These are phyloP conservation scores for Cryptosporidium sp. DNA, from an alignment of 169 alveolate species.

Conservation along the genomic window DNA sequence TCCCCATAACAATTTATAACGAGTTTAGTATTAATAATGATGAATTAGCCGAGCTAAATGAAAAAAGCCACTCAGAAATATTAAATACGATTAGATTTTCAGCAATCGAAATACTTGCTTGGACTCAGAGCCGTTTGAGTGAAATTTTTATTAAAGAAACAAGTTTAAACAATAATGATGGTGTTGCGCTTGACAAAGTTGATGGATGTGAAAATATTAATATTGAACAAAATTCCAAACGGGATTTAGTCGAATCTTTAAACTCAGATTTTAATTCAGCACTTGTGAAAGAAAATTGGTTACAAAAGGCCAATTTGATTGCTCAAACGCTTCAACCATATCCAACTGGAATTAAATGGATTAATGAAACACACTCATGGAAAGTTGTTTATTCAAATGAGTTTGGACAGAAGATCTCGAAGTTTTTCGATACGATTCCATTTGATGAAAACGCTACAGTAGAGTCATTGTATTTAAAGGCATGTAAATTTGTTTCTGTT, in stretches of 20 bases:
- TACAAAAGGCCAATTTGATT: constrained; percentile 40
- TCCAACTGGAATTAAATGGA: constrained; percentile 72
- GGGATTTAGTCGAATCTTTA: background rate
- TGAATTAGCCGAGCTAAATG: background rate
- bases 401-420: constrained; percentile 14
- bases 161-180: background rate
- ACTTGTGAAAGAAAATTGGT: constrained; percentile 57
- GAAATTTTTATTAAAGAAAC: constrained; percentile 12
- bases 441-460: constrained; percentile 54
- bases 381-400: constrained; percentile 47
- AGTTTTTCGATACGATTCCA: constrained; percentile 12
- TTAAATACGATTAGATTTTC: constrained; percentile 13
- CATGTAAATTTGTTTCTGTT: constrained; percentile 59
- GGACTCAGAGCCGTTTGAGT: constrained; percentile 56
- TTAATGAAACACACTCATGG: constrained; percentile 48
- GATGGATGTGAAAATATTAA: background rate
- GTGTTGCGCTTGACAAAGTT: background rate
- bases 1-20: constrained; percentile 30
- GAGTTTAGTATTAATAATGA: background rate
- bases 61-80: background rate
- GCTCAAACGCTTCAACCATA: constrained; percentile 63
- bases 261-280: background rate
- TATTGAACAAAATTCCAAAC: background rate
- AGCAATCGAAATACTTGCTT: constrained; percentile 5
- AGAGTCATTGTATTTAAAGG: constrained; percentile 45